These are phyloP conservation scores for Medicago truncatula DNA, from an alignment of 306 rosid species.

Conservation along the genomic window DNA sequence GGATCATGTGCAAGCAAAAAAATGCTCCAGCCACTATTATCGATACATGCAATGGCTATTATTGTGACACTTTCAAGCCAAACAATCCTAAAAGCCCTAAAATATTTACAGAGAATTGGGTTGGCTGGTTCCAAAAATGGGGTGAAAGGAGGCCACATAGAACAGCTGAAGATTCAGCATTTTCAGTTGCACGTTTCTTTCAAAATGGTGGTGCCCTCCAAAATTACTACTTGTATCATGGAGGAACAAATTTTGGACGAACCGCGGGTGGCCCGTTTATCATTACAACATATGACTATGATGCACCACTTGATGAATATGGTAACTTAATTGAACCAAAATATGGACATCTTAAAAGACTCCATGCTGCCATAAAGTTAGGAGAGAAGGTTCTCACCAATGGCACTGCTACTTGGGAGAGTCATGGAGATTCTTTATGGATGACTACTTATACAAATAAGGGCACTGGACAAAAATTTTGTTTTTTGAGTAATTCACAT, in stretches of 20 bases:
- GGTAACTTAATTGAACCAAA: background rate
- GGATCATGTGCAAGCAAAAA: background rate
- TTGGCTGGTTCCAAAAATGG: background rate
- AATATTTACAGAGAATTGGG: background rate
- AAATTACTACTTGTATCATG: background rate
- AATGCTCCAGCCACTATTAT: background rate
- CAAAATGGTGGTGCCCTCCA: background rate
- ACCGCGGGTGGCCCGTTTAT: background rate
- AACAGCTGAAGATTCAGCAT: background rate
- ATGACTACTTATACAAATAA: background rate
- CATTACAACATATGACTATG: background rate
- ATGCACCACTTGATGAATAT: background rate
- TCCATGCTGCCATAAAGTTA: background rate
- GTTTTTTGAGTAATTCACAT: background rate
- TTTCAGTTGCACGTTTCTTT: background rate
- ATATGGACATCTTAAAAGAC: background rate
- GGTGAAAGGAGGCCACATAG: background rate
- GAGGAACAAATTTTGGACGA: background rate
- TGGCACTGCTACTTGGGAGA: background rate
- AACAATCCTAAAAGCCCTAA: background rate
- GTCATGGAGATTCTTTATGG: background rate
- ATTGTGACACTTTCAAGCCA: background rate
- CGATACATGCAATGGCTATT: background rate
- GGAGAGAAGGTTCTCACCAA: background rate
- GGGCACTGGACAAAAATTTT: background rate